Percentiles rank a stretch among this genome's conserved stretches.
Conservation (phyloP, 345 rosid species). For the Sisymbrium altissimum region DNA sequence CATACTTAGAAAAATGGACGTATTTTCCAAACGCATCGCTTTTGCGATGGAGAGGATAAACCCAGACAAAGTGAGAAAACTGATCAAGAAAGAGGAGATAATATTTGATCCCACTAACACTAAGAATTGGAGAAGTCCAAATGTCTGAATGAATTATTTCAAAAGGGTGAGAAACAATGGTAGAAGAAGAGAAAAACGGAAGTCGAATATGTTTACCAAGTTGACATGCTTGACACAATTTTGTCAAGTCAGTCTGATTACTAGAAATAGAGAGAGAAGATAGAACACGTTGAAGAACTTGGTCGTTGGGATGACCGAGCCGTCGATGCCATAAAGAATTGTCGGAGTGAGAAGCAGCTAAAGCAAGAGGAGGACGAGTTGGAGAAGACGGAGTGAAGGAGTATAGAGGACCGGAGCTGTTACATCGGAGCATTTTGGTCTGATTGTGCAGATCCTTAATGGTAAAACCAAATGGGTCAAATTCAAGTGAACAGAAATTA, state of each 20-base stretch:
- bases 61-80: background rate
- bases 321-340: background rate
- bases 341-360: no score
- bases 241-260: background rate
- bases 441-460: background rate
- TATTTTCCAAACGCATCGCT: background rate
- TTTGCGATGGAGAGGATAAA: background rate
- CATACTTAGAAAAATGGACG: background rate
- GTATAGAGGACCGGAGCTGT: background rate
- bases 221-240: background rate
- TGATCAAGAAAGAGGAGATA: background rate
- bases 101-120: background rate
- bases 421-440: background rate
- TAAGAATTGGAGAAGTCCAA: background rate
- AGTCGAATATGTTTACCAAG: background rate
- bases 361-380: background rate
- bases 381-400: background rate
- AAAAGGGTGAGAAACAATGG: background rate
- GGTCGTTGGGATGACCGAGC: background rate
- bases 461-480: background rate
- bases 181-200: background rate
- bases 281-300: no score
- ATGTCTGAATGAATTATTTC: background rate
- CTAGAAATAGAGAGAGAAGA: no score
- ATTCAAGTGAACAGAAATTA: background rate